A percentile compares a stretch with the other conserved stretches of the same genome.
Evolutionary conservation across 106 monocot species (phyloP).

Genomic region (Apostasia ramifera): DNA sequence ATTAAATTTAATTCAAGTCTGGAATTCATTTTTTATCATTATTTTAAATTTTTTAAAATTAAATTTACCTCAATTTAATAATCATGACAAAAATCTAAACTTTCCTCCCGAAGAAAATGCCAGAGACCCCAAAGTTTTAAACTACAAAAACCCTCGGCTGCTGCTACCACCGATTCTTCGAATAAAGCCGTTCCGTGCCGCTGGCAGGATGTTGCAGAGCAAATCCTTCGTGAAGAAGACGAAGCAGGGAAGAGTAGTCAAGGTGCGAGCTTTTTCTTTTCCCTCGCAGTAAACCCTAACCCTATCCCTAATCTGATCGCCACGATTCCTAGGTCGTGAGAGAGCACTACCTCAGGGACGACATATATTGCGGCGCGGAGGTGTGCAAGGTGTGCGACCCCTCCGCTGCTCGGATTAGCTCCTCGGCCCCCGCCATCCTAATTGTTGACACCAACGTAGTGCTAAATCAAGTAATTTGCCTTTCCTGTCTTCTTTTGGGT

Average conservation of each 20-base stretch:
- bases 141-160: no score
- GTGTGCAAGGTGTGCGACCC: constrained; percentile 58
- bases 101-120: no score
- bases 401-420: constrained; percentile 47
- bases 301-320: constrained; percentile 1
- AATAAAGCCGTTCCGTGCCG: no score
- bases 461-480: constrained; percentile 57
- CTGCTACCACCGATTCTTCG: no score
- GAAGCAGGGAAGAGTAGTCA: constrained; percentile 48
- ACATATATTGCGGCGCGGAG: constrained; percentile 78
- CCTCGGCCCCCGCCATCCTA: constrained; percentile 53
- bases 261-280: constrained; percentile 29
- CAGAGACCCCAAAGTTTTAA: no score
- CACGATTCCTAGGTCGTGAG: constrained; percentile 50
- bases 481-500: neutral
- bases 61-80: no score
- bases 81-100: no score
- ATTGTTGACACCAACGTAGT: constrained; percentile 97
- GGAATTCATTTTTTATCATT: no score
- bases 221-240: constrained; percentile 93
- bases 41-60: no score
- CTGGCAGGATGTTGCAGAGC: constrained; percentile 65
- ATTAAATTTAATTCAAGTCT: no score
- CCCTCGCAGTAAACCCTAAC: constrained; percentile 1
- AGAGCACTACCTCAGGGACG: constrained; percentile 94